A percentile compares a stretch with the other conserved stretches of the same genome.
Evolutionary conservation across 176 grass and related monocot genomes (phyloP).

Genomic region (Miscanthus lutarioriparius): DNA sequence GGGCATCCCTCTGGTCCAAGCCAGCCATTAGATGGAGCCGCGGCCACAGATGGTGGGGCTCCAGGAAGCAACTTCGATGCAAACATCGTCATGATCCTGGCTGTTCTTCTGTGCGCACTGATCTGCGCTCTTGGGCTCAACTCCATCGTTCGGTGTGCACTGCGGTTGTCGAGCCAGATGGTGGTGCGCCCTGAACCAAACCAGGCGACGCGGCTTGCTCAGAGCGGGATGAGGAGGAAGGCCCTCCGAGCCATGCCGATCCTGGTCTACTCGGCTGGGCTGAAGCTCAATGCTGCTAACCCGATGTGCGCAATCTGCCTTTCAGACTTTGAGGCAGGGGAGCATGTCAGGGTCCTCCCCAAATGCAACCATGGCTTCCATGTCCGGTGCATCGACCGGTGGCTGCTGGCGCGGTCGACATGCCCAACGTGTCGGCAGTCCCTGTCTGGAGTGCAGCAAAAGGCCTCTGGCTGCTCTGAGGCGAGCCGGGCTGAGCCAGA

Average conservation of each 20-base stretch:
- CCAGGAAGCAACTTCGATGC: constrained; percentile 54
- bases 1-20: constrained; percentile 48
- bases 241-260: constrained; percentile 70
- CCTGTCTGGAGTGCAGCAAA: constrained; percentile 50
- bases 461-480: constrained; percentile 54
- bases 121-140: constrained; percentile 83
- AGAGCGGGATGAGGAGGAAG: constrained; percentile 60
- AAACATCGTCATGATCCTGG: constrained; percentile 84
- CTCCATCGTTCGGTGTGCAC: constrained; percentile 63
- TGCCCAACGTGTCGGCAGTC: constrained; percentile 80
- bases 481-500: not conserved
- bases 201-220: constrained; percentile 45
- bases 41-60: not conserved
- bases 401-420: constrained; percentile 67
- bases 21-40: constrained; percentile 21
- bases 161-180: constrained; percentile 55
- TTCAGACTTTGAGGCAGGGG: constrained; percentile 73
- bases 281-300: constrained; percentile 55
- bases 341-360: constrained; percentile 71
- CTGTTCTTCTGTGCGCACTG: constrained; percentile 72
- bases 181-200: constrained; percentile 33
- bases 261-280: constrained; percentile 47
- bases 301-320: constrained; percentile 77
- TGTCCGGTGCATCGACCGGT: constrained; percentile 83
- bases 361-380: constrained; percentile 92